Conservation (phyloP, 257 asterid genomes). For the Oldenlandia corymbosa region DNA sequence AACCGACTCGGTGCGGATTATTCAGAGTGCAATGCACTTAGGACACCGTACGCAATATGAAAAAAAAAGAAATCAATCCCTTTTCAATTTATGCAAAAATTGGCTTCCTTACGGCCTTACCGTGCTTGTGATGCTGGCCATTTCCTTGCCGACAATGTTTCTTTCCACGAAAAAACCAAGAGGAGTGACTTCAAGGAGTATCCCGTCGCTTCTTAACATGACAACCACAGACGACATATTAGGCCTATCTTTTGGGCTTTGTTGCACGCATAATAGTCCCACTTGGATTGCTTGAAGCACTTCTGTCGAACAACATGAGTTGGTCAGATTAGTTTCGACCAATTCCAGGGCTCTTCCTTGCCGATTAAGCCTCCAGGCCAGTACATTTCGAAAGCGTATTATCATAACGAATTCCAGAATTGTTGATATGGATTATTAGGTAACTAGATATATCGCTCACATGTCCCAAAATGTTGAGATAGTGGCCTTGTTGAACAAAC, state of each 20-base stretch:
- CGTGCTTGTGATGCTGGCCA: neutral
- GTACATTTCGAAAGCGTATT: too few species aligned
- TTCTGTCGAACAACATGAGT: constrained; percentile 11
- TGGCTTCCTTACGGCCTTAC: too few species aligned
- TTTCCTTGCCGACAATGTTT: neutral
- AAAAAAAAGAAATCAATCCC: too few species aligned
- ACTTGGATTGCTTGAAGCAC: constrained; percentile 28
- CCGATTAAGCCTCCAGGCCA: constrained; percentile 29
- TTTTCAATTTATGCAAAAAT: too few species aligned
- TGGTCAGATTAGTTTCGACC: constrained; percentile 15
- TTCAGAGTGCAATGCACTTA: too few species aligned
- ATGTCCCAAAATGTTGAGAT: constrained; percentile 31
- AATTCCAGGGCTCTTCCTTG: constrained; percentile 26
- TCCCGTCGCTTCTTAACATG: constrained; percentile 26
- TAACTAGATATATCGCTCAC: constrained; percentile 12
- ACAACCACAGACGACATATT: constrained; percentile 31
- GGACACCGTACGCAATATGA: too few species aligned
- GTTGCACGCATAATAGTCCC: constrained; percentile 37
- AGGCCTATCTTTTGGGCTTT: constrained; percentile 32
- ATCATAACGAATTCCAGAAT: neutral
- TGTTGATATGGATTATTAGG: neutral
- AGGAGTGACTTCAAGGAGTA: neutral
- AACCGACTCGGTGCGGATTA: too few species aligned
- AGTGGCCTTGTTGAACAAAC: constrained; percentile 26
- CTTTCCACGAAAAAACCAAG: constrained; percentile 6